A percentile compares a stretch with the other conserved stretches of the same genome.
These are phyloP conservation scores for Penicillium steckii DNA, from an alignment of 495 filamentous ascomycete genomes.

Conservation along the genomic window DNA sequence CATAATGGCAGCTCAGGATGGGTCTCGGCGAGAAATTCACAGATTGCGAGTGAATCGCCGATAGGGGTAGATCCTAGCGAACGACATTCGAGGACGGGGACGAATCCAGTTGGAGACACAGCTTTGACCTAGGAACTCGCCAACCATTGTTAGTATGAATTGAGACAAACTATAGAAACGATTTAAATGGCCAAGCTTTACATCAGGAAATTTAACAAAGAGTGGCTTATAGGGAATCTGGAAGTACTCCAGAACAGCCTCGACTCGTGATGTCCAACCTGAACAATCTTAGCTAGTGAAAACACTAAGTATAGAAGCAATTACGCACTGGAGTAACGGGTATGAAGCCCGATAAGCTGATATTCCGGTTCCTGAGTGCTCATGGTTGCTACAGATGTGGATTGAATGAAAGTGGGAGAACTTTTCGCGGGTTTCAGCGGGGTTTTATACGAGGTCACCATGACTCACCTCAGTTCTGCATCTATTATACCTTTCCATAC, in stretches of 20 bases:
- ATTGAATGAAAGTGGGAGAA: background rate
- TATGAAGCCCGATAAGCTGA: constrained; percentile 32
- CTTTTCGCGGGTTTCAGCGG: background rate
- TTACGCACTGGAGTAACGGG: constrained; percentile 35
- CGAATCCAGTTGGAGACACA: constrained; percentile 30
- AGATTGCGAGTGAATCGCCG: constrained; percentile 53
- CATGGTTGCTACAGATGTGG: constrained; percentile 3
- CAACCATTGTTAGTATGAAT: background rate
- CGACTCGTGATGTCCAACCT: constrained; percentile 40
- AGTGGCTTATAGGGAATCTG: constrained; percentile 27
- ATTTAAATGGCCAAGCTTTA: no score
- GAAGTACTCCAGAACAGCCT: constrained; percentile 38
- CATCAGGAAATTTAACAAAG: constrained; percentile 24
- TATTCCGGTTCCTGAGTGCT: constrained; percentile 20
- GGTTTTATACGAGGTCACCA: background rate
- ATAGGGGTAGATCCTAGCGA: constrained; percentile 30
- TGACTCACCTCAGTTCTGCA: background rate
- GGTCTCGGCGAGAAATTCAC: constrained; percentile 51
- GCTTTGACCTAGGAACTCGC: constrained; percentile 18
- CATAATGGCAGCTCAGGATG: constrained; percentile 43
- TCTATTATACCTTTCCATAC: background rate
- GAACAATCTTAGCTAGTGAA: background rate
- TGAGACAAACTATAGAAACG: no score
- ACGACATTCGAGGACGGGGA: constrained; percentile 31
- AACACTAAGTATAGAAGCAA: background rate